Base-by-base conservation (phyloP, 805 yeast species). In the Zygoascus ofunaensis region DNA sequence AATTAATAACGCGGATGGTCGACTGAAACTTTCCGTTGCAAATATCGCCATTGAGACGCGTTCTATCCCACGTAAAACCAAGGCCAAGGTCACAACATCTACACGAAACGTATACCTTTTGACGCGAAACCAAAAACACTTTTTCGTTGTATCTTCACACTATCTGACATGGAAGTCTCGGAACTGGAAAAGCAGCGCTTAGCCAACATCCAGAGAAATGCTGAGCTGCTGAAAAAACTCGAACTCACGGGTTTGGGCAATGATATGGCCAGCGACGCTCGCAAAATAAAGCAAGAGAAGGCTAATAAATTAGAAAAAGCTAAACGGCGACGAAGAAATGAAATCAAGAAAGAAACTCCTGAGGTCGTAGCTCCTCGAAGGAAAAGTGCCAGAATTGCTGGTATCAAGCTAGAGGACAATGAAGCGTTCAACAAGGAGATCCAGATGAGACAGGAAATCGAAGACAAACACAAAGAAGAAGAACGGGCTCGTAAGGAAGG, bases 371-470 rank as follows among this genome's bases (percentile, higher is more conserved):
- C 47, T 14, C 94, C 95, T 0, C 69, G 79, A 1, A 70, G 96
- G 58, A 72, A 87, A 49, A 87, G 96, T 0, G 70, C 87, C 41
- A 69, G 97, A 51, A 56, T 89, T 20, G 85, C 86, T 3, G 95
- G 95, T 1, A 72, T 77, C 1, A 69, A 75, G 47, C 59, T 72
- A 43, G 89, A 79, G 46, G 66, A 73, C 4, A 69, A 64, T 36
- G 68, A 64, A 45, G 48, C 62, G 17, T 69, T 62, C 43, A 68
- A 46, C 33, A 56, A 50, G 37, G 43, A 22, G 4, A 23, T 32
- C 8, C 34, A 34, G 18, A 21, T 20, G 18, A 19, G 23, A 18
- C 45, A 42, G 36, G 53, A 51, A 34, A 48, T 49, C 39, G 72
- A 66, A 44, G 23, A 37, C 22, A 24, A 21, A 18, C 33, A 20